These are phyloP conservation scores for Smallanthus sonchifolius DNA, from an alignment of 129 eudicot species.

Conservation along the genomic window DNA sequence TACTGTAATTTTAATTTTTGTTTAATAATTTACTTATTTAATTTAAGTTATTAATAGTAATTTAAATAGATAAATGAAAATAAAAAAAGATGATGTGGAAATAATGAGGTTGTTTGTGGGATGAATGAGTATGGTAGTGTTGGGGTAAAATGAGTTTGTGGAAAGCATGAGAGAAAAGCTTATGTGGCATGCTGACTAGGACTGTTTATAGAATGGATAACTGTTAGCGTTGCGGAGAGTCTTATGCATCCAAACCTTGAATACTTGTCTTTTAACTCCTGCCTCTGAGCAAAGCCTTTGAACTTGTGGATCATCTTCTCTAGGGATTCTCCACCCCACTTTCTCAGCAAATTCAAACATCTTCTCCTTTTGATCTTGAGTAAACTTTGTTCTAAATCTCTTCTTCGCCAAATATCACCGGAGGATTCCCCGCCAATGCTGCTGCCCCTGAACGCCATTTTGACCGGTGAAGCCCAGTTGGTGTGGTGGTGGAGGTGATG, in stretches of 20 bases:
- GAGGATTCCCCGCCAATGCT: slow-evolving; percentile 50
- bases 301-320: slow-evolving; percentile 74
- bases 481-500: slow-evolving; percentile 27
- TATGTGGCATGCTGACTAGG: no score
- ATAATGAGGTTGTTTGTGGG: no score
- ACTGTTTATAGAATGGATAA: no score
- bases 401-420: slow-evolving; percentile 47
- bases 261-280: slow-evolving; percentile 80
- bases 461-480: slow-evolving; percentile 64
- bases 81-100: no score
- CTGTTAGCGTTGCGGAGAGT: no score
- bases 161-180: no score
- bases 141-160: no score
- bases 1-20: no score
- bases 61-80: no score
- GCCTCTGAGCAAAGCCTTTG: slow-evolving; percentile 83
- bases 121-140: no score
- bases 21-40: no score
- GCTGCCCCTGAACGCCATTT: slow-evolving; percentile 54
- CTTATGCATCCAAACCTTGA: slow-evolving; percentile 98
- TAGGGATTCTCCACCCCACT: slow-evolving; percentile 88
- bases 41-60: no score
- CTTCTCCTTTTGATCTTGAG: slow-evolving; percentile 80
- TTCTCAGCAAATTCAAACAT: slow-evolving; percentile 88
- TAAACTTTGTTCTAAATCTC: slow-evolving; percentile 64